Evolutionary conservation across 805 yeast genomes (phyloP).

Genomic region (Candida piceae): DNA sequence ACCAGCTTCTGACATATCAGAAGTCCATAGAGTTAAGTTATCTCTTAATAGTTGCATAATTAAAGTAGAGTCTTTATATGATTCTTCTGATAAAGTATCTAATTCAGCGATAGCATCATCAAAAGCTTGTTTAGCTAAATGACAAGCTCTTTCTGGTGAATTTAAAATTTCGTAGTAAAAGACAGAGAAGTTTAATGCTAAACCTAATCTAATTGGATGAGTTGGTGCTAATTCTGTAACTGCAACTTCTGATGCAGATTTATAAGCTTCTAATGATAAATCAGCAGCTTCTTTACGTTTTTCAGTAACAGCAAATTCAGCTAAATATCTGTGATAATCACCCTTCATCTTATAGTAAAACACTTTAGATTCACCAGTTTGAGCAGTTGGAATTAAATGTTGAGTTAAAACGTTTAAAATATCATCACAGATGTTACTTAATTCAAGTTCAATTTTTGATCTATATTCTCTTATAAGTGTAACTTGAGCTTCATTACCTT

Average conservation of each 20-base stretch:
- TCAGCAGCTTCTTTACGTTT: conserved; percentile 91
- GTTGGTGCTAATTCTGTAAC: conserved; percentile 97
- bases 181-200: conserved; percentile 96
- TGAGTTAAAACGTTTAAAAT: conserved; percentile 81
- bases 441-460: conserved; percentile 88
- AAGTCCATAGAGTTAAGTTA: conserved; percentile 97
- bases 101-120: conserved; percentile 99
- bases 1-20: conserved; percentile 83
- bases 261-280: conserved; percentile 89
- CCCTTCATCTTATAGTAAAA: conserved; percentile 99
- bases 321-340: conserved; percentile 98
- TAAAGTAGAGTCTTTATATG: conserved; percentile 96
- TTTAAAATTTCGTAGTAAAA: conserved; percentile 97
- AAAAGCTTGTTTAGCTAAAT: conserved; percentile 97
- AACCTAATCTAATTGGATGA: conserved; percentile 96
- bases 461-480: conserved; percentile 89
- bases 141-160: conserved; percentile 98
- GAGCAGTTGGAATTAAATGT: conserved; percentile 90
- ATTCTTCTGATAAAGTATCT: conserved; percentile 95
- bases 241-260: conserved; percentile 94
- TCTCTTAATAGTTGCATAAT: conserved; percentile 99
- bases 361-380: conserved; percentile 95
- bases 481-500: conserved; percentile 91
- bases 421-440: conserved; percentile 90
- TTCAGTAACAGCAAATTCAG: conserved; percentile 91